phyloP scores from a whole-genome alignment of 2,329 filamentous ascomycete species.

The Tolypocladium amazonense region DNA sequence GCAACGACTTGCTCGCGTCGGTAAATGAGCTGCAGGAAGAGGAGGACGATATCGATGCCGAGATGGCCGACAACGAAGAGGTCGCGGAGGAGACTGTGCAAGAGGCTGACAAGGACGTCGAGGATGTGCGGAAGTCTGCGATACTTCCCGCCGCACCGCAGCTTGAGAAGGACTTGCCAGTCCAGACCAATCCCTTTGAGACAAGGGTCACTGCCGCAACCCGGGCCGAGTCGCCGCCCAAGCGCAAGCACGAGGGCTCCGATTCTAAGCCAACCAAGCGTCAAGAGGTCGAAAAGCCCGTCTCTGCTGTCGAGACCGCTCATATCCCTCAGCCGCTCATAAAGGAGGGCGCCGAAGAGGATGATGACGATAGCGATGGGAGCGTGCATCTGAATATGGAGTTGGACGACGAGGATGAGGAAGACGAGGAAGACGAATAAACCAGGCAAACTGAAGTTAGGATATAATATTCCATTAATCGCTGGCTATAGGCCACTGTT shows the following conservation, averaged over 20 bases:
- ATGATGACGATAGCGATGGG: slow-evolving; percentile 39
- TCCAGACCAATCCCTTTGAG: slow-evolving; percentile 25
- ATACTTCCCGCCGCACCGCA: slow-evolving; percentile 9
- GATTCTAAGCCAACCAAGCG: slow-evolving; percentile 26
- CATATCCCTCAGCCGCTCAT: slow-evolving; percentile 7
- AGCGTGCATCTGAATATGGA: slow-evolving; percentile 52
- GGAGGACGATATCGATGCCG: slow-evolving; percentile 25
- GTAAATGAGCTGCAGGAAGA: slow-evolving; percentile 27
- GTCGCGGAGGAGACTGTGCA: neutral
- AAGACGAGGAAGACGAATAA: slow-evolving; percentile 12
- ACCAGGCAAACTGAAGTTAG: neutral
- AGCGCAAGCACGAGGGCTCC: slow-evolving; percentile 28
- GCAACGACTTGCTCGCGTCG: slow-evolving; percentile 15
- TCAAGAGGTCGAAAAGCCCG: slow-evolving; percentile 24
- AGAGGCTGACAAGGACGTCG: neutral
- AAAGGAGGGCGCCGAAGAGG: slow-evolving; percentile 23
- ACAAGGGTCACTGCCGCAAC: slow-evolving; percentile 9
- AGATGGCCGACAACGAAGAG: slow-evolving; percentile 9
- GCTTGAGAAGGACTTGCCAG: slow-evolving; percentile 13
- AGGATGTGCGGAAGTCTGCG: slow-evolving; percentile 8
- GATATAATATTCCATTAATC: neutral
- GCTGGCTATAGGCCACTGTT: neutral
- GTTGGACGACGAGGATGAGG: slow-evolving; percentile 35
- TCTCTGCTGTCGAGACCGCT: slow-evolving; percentile 2
- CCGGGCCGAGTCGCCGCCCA: slow-evolving; percentile 19